These are phyloP conservation scores for Haplosporangium sp. DNA, from an alignment of 371 early-diverging fungal species.

Conservation along the genomic window DNA sequence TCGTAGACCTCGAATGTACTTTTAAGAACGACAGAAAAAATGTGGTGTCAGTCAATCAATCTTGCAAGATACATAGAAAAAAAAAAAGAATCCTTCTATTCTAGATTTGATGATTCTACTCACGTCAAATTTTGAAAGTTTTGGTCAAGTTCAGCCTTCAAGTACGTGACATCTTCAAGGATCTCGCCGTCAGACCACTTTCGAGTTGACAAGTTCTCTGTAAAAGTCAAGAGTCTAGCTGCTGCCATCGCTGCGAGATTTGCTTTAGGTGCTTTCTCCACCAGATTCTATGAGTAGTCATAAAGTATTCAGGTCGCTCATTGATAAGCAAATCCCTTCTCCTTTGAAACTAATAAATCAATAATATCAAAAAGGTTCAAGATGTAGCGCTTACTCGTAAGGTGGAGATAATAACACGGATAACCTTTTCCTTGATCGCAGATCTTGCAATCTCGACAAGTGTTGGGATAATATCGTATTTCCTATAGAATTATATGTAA, in stretches of 20 bases:
- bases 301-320: no score
- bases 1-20: conserved; percentile 96
- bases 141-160: conserved; percentile 80
- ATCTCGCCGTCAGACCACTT: conserved; percentile 96
- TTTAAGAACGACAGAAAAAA: not conserved
- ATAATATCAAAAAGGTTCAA: no score
- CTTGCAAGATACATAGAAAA: not conserved
- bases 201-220: conserved; percentile 83
- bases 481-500: conserved; percentile 56
- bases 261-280: conserved; percentile 79
- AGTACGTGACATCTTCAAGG: conserved; percentile 78
- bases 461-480: conserved; percentile 84
- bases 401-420: conserved; percentile 23
- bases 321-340: no score
- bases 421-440: conserved; percentile 96
- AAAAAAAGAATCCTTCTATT: not conserved
- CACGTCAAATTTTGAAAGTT: conserved; percentile 81
- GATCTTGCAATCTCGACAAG: conserved; percentile 89
- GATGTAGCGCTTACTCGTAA: not conserved
- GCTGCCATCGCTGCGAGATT: conserved; percentile 92
- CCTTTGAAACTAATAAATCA: no score
- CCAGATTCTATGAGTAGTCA: conserved; percentile 73
- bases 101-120: conserved; percentile 9
- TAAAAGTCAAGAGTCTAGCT: conserved; percentile 80
- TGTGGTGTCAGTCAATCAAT: not conserved